Base-by-base conservation (phyloP, 1,284 basidiomycete species). In the Malassezia restricta region DNA sequence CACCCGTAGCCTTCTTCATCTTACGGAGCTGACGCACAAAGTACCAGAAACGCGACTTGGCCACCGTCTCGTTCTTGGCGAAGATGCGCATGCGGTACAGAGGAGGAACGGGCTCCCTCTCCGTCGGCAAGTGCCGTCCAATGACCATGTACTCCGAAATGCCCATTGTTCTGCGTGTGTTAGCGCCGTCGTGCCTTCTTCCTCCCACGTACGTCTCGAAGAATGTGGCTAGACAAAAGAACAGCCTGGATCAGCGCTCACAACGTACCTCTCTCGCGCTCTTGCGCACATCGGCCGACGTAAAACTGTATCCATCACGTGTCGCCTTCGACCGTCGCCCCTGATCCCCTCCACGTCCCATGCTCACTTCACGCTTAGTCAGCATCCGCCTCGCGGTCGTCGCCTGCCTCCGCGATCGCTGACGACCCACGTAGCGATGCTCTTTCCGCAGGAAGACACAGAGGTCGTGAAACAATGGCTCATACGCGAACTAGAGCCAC, bases 21-120 rank as follows among this genome's bases (percentile, higher is more conserved):
- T 98, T 98, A 78, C 95, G 59, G 51, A 73, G 64, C 60, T 68
- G 66, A 47, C 92, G 89, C 64, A 98, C 81, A 83, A 94, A 98
- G 81, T 96, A 98, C 92, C 94, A 98, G 86, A 94, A 98, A 61
- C 92, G 85, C 57, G 87, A 94, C 81, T 98, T 96, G 73, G 94
- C 94, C 70, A 98, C 88, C 65, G 95, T 78, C 67, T 94, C 89
- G 77, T 98, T 98, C 68, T 87, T 87, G 63, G 94, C 92, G 75
- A 98, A 98, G 76, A 98, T 95, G 76, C 92, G 85, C 92, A 98
- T 98, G 73, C 94, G 87, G 82, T 87, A 96, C 76, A 89, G 86
- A 80, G 96, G 95, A 63, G 92, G 92, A 62, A 81, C 85, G 55
- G 88, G 87, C 67, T 95, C 87, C 64, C 81, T 76, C 79, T 91